phyloP scores from a whole-genome alignment of 805 yeast genomes.

The Schizosaccharomyces lindneri region DNA sequence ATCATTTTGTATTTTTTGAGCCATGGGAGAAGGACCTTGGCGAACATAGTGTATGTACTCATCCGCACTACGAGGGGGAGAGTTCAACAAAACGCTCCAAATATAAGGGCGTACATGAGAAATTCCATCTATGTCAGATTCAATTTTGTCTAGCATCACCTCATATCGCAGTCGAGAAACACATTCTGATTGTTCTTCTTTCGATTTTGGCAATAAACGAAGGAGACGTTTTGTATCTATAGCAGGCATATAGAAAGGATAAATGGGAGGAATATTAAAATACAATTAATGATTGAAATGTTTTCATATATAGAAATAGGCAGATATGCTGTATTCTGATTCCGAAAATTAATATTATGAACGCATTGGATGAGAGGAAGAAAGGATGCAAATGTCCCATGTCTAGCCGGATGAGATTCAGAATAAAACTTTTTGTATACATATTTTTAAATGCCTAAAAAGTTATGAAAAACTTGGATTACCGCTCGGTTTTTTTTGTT shows the following conservation, averaged over 20 bases:
- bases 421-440: too few species aligned
- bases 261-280: background rate
- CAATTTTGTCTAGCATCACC: background rate
- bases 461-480: too few species aligned
- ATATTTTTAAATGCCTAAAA: too few species aligned
- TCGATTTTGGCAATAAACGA: background rate
- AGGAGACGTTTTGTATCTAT: background rate
- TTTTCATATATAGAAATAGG: too few species aligned
- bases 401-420: too few species aligned
- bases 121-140: background rate
- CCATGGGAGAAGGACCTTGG: constrained; percentile 33
- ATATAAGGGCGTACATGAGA: constrained; percentile 29
- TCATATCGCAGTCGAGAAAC: background rate
- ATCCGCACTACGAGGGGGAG: constrained; percentile 30
- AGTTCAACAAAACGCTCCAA: constrained; percentile 55
- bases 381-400: too few species aligned
- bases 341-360: too few species aligned
- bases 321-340: too few species aligned
- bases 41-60: constrained; percentile 29
- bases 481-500: too few species aligned
- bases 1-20: constrained; percentile 55
- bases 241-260: background rate
- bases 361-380: too few species aligned
- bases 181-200: background rate
- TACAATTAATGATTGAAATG: too few species aligned